Conservation (phyloP, 495 filamentous ascomycete species). For the Durotheca rogersii region DNA sequence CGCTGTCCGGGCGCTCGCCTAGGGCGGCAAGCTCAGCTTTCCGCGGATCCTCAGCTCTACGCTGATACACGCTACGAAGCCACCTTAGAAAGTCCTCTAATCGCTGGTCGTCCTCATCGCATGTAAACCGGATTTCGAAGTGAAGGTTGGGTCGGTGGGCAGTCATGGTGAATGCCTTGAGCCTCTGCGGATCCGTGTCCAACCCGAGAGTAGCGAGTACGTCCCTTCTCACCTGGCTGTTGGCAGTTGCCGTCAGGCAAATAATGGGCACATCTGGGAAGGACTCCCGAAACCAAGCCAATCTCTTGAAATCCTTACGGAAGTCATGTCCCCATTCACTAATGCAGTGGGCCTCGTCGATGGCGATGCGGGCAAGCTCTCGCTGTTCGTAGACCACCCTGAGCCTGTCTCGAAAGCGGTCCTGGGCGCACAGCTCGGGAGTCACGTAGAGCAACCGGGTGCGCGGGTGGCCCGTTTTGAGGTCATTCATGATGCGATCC, state of each 20-base stretch:
- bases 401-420: conserved; percentile 74
- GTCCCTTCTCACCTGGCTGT: conserved; percentile 72
- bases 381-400: conserved; percentile 73
- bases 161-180: conserved; percentile 78
- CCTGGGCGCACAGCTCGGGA: conserved; percentile 79
- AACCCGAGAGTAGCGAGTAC: conserved; percentile 74
- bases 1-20: conserved; percentile 57
- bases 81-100: conserved; percentile 69
- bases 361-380: conserved; percentile 79
- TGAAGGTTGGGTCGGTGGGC: conserved; percentile 83
- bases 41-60: conserved; percentile 55
- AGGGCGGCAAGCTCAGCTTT: conserved; percentile 50
- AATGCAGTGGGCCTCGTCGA: conserved; percentile 97
- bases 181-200: conserved; percentile 46
- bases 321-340: conserved; percentile 99
- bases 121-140: conserved; percentile 87
- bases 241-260: conserved; percentile 89
- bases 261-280: conserved; percentile 86
- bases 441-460: conserved; percentile 90
- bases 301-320: conserved; percentile 81
- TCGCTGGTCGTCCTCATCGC: conserved; percentile 69
- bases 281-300: conserved; percentile 82
- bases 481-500: conserved; percentile 70
- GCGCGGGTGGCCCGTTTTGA: conserved; percentile 80
- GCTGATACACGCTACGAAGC: conserved; percentile 67